These are phyloP conservation scores for Wickerhamiella infanticola DNA, from an alignment of 1,139 yeast genomes.

Conservation along the genomic window DNA sequence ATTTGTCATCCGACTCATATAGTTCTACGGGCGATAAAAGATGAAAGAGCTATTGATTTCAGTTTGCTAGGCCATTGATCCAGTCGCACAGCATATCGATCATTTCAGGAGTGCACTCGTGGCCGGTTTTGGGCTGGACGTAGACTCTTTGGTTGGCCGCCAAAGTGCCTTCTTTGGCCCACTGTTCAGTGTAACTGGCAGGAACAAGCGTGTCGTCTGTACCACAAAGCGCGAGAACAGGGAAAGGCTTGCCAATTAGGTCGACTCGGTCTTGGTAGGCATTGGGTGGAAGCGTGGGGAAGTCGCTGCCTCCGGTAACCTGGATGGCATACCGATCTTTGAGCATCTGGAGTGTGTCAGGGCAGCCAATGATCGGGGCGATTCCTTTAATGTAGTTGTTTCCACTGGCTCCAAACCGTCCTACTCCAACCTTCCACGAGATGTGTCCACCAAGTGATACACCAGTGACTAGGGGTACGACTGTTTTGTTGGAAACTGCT, in stretches of 20 bases:
- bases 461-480: constrained; percentile 30
- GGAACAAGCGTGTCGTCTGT: constrained; percentile 15
- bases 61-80: constrained; percentile 4
- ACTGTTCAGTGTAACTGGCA: constrained; percentile 10
- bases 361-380: constrained; percentile 14
- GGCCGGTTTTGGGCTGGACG: constrained; percentile 16
- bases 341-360: constrained; percentile 11
- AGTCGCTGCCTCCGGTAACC: neutral
- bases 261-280: neutral
- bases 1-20: neutral
- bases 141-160: constrained; percentile 6
- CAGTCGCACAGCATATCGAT: constrained; percentile 14
- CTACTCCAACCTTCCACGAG: constrained; percentile 32
- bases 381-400: constrained; percentile 10
- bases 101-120: constrained; percentile 15
- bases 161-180: constrained; percentile 7
- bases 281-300: neutral
- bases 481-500: constrained; percentile 21
- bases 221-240: constrained; percentile 15
- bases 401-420: constrained; percentile 5
- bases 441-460: constrained; percentile 50
- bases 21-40: neutral
- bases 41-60: too few relatives aligned
- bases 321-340: constrained; percentile 7
- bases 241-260: constrained; percentile 3